phyloP scores from a whole-genome alignment of 2,329 filamentous ascomycete genomes.

The Colletotrichum eleusines region DNA sequence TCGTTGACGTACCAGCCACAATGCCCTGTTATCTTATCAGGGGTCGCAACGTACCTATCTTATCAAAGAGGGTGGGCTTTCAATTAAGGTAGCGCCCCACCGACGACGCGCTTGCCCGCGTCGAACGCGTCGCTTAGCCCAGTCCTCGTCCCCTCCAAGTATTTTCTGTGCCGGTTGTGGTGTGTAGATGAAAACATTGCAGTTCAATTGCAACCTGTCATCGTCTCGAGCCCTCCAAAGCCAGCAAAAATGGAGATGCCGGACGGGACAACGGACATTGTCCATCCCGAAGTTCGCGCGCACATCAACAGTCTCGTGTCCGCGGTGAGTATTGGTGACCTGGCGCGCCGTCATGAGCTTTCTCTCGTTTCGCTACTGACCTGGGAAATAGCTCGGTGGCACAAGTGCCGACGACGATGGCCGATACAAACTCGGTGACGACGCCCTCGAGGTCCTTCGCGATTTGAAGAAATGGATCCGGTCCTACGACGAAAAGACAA shows the following conservation, averaged over 20 bases:
- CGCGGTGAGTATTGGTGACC: slow-evolving; percentile 72
- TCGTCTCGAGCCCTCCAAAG: neutral
- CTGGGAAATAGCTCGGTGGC: slow-evolving; percentile 79
- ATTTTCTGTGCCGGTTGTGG: slow-evolving; percentile 4
- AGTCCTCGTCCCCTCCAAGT: neutral
- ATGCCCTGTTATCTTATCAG: neutral
- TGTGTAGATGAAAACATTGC: slow-evolving; percentile 25
- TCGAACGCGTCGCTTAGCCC: slow-evolving; percentile 25
- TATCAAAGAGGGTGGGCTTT: neutral
- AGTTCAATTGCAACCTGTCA: neutral
- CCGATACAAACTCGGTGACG: slow-evolving; percentile 90
- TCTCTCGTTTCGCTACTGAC: slow-evolving; percentile 22
- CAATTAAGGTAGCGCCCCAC: slow-evolving; percentile 6
- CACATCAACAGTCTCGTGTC: slow-evolving; percentile 95
- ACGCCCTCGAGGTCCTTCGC: slow-evolving; percentile 89
- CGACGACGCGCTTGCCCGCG: slow-evolving; percentile 39
- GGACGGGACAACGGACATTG: slow-evolving; percentile 68
- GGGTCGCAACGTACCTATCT: too few species aligned
- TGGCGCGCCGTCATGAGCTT: neutral
- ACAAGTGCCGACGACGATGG: slow-evolving; percentile 83
- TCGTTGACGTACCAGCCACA: slow-evolving; percentile 36
- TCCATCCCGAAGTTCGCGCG: slow-evolving; percentile 92
- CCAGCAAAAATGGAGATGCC: slow-evolving; percentile 64
- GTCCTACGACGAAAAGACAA: slow-evolving; percentile 92
- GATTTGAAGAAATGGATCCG: slow-evolving; percentile 97